phyloP scores from a whole-genome alignment of 164 flowering plant species.

The Vitis rotundifolia region DNA sequence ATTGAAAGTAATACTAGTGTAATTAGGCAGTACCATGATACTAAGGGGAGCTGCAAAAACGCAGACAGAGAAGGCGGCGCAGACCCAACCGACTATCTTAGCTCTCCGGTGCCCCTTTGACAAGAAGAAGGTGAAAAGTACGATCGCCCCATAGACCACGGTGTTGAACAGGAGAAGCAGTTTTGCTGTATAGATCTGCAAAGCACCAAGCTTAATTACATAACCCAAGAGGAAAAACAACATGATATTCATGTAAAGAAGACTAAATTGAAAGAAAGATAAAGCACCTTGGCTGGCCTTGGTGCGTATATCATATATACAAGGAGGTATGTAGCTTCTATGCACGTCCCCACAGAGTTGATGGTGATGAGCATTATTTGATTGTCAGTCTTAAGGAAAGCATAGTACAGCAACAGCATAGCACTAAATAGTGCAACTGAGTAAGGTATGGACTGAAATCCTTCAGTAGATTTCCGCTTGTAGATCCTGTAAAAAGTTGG shows the following conservation, averaged over 20 bases:
- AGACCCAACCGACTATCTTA: conserved; percentile 61
- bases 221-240: neutral
- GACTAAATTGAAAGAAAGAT: neutral
- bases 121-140: conserved; percentile 34
- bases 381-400: conserved; percentile 40
- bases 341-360: conserved; percentile 47
- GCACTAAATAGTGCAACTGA: conserved; percentile 75
- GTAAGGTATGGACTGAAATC: conserved; percentile 74
- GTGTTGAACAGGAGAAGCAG: conserved; percentile 46
- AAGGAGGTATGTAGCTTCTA: conserved; percentile 51
- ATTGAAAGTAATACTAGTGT: too few species aligned
- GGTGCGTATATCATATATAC: conserved; percentile 67
- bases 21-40: conserved; percentile 47
- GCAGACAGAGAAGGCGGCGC: conserved; percentile 52
- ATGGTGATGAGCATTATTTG: conserved; percentile 56
- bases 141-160: conserved; percentile 32
- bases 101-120: conserved; percentile 20
- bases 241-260: neutral
- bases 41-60: conserved; percentile 81
- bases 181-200: conserved; percentile 52
- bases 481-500: conserved; percentile 68
- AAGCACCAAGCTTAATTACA: neutral
- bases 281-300: conserved; percentile 39
- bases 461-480: conserved; percentile 75
- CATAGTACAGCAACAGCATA: conserved; percentile 63